Evolutionary conservation across 805 yeast species (phyloP).

Genomic region (Kregervanrija fluxuum): DNA sequence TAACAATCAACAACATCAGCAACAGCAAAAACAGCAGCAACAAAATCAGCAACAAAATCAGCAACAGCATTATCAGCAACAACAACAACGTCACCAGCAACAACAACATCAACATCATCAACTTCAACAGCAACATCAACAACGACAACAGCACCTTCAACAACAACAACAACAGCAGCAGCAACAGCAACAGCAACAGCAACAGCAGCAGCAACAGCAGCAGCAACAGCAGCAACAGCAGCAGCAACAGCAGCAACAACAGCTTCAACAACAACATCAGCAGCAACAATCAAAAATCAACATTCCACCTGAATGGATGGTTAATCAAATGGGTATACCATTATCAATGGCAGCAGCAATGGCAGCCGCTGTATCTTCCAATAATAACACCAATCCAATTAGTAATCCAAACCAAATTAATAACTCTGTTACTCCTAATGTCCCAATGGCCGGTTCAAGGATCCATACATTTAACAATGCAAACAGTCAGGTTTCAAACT

Average conservation of each 20-base stretch:
- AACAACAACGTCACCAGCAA: neutral
- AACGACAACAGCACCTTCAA: too few relatives aligned
- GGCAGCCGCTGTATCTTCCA: neutral
- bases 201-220: neutral
- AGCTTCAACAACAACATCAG: neutral
- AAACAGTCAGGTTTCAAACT: too few relatives aligned
- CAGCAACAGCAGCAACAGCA: neutral
- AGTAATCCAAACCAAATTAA: too few relatives aligned
- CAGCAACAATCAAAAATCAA: neutral
- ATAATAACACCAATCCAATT: too few relatives aligned
- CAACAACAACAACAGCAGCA: neutral
- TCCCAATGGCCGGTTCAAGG: too few relatives aligned
- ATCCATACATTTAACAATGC: too few relatives aligned
- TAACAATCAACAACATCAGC: too few relatives aligned
- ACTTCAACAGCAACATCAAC: neutral
- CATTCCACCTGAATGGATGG: slow-evolving; percentile 1
- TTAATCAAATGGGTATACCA: slow-evolving; percentile 1
- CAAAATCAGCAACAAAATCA: neutral
- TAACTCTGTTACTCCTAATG: too few relatives aligned
- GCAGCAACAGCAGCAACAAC: neutral
- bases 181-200: neutral
- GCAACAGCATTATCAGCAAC: neutral
- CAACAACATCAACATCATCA: neutral
- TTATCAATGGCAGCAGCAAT: slow-evolving; percentile 1
- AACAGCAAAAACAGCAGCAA: too few relatives aligned